Percentiles rank a stretch among this genome's conserved stretches.
Evolutionary conservation across 2,329 filamentous ascomycete genomes (phyloP).

Genomic region (Lachnellula suecica): DNA sequence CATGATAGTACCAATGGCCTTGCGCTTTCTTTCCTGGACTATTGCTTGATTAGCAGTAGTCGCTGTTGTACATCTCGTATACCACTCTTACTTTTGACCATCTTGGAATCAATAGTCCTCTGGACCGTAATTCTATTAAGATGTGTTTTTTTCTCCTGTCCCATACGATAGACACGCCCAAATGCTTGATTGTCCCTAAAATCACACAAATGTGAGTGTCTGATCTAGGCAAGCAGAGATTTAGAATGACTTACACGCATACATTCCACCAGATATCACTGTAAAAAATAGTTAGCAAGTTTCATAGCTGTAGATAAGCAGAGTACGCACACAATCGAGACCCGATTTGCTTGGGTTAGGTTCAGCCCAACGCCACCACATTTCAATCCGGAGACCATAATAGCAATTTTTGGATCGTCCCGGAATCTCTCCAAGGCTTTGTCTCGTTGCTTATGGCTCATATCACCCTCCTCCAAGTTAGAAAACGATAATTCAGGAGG

Average conservation of each 20-base stretch:
- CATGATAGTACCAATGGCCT: not conserved
- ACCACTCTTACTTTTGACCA: constrained; percentile 36
- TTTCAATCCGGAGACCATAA: constrained; percentile 50
- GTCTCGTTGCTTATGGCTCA: constrained; percentile 40
- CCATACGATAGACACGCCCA: constrained; percentile 59
- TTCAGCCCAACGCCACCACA: constrained; percentile 53
- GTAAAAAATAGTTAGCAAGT: not conserved
- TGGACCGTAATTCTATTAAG: constrained; percentile 54
- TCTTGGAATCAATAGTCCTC: constrained; percentile 54
- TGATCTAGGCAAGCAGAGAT: too few relatives aligned
- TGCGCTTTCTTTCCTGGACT: not conserved
- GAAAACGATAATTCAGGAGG: not conserved
- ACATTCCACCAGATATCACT: not conserved
- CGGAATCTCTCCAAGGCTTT: constrained; percentile 43
- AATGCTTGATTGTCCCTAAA: constrained; percentile 56
- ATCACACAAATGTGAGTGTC: constrained; percentile 4
- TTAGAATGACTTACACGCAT: not conserved
- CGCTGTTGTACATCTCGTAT: not conserved
- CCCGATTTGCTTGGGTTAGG: constrained; percentile 47
- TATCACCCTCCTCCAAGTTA: constrained; percentile 40
- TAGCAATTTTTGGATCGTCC: constrained; percentile 31
- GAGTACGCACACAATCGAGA: constrained; percentile 16
- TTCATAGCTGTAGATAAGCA: too few relatives aligned
- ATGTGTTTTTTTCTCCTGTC: constrained; percentile 57
- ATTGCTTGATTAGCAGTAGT: not conserved